Evolutionary conservation across 2,329 filamentous ascomycete species (phyloP), one percentile per base, ranked within the genome.

Genomic region (Trematosphaeria pertusa): DNA sequence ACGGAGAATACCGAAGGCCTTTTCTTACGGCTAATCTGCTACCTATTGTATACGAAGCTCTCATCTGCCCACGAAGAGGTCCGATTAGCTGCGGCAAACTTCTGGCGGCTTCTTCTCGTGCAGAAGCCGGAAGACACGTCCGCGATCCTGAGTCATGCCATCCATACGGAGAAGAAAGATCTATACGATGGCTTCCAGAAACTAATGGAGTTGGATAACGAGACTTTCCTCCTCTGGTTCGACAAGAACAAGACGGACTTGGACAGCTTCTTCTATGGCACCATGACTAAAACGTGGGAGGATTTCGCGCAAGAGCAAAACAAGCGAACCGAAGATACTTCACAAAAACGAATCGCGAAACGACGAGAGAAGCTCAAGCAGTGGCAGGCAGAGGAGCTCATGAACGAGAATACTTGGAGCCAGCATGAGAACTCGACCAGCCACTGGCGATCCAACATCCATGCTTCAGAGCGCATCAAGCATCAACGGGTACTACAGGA

Each of bases 361-460:
- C 85, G 95, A 32, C 88, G 87, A 63, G 94, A 97, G 14, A 90
- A 83, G 56, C 78, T 99, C 4, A 89, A 84, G 65, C 81, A 85
- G 47, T 97, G 92, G 93, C 84, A 88, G 32, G 72, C 79, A 2
- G 87, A 93, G 54, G 85, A 86, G 39, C 72, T 83, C 4, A 80
- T 81, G 17, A 81, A 81, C 8, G 89, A 95, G 14, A 88, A 88
- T 54, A 78, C 88, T 12, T 81, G 92, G 47, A 79, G 87, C 43
- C 86, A 86, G n/a, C 93, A 97, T 63, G 90, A 96, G 61, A 85
- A 89, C 56, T 88, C 90, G 0, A 93, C 94, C 45, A 87, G 84
- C 31, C 87, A 93, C 48, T 99, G 93, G 94, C 88, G 93, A 77
- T 91, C 92, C 60, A 97, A 96, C 61, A 96, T 99, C 31, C 94